These are phyloP conservation scores for Ophiostoma pallidulum DNA, from an alignment of 2,329 filamentous ascomycete genomes.

Conservation along the genomic window DNA sequence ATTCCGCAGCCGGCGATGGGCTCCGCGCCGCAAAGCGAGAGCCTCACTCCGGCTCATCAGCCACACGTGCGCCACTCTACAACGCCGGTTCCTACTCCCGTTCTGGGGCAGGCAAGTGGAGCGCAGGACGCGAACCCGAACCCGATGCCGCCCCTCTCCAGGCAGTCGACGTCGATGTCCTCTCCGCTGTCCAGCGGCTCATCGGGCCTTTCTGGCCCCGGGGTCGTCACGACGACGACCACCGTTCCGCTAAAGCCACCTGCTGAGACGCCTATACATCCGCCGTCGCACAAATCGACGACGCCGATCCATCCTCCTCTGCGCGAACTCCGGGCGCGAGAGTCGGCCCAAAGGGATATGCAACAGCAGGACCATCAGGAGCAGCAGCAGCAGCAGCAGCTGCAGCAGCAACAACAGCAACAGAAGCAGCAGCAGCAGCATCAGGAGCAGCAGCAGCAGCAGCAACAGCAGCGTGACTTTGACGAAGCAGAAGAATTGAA, in stretches of 20 bases:
- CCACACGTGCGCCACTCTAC: constrained; percentile 16
- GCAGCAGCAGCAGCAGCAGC: constrained; percentile 19
- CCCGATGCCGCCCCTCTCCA: neutral
- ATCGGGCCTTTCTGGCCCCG: neutral
- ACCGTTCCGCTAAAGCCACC: constrained; percentile 22
- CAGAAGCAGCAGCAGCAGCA: neutral
- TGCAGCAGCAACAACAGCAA: too few relatives aligned
- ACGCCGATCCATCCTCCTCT: constrained; percentile 27
- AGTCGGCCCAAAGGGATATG: constrained; percentile 17
- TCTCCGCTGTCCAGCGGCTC: constrained; percentile 7
- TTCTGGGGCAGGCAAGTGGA: constrained; percentile 19
- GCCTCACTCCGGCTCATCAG: constrained; percentile 15
- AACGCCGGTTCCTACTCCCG: constrained; percentile 27
- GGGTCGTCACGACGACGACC: constrained; percentile 15
- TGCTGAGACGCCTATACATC: constrained; percentile 24
- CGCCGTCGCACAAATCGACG: constrained; percentile 24
- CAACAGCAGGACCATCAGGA: constrained; percentile 15
- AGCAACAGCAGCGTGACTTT: neutral
- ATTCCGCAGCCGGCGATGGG: constrained; percentile 23
- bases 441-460: too few relatives aligned
- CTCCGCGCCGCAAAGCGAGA: constrained; percentile 18
- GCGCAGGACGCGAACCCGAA: constrained; percentile 18
- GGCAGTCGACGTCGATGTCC: constrained; percentile 6
- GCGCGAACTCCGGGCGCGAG: constrained; percentile 25
- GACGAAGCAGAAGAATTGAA: neutral